Evolutionary conservation across 2,329 filamentous ascomycete genomes (phyloP), one percentile per base, ranked within the genome.

Genomic region (Pleochaeta shiraiana): DNA sequence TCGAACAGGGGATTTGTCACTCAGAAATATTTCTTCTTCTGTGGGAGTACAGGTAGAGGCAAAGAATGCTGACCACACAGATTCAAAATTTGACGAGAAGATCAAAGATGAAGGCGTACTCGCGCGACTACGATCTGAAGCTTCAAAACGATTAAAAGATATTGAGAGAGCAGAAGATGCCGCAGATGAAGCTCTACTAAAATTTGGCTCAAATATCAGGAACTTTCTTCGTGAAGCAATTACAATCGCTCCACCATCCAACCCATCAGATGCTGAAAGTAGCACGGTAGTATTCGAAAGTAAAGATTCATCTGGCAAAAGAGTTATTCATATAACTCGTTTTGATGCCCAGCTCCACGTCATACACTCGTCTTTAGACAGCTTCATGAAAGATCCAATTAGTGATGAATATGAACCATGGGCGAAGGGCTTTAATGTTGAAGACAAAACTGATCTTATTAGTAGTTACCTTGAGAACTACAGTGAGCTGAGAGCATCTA

Each of bases 261-360:
- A 77, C 0, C 74, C 75, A 21, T 74, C 77, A 4, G 77, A 76
- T 60, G 74, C 75, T 57, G 74, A 82, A 68, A 77, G 77, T n/a
- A 78, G 73, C 69, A 79, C 86, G 61, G 83, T 95, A 34, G 79
- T 96, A 4, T 98, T 97, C 71, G 93, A 97, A 77, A 95, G 89
- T 72, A 95, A 92, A 74, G 92, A 96, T 74, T 84, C 87, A 4
- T 82, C 84, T 62, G 92, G 91, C 30, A 96, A 93, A 78, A 82
- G 93, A 64, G 90, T 97, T 19, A 95, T 97, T 68, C 93, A 98
- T 74, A 88, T 90, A 0, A 95, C 90, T 63, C 82, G 93, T 67
- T 92, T 96, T 72, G 93, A 98, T 72, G 93, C 93, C 0, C 93
- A 97, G 75, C 78, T 98, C 67, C 92, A 98, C 73, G 90, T 95